phyloP scores from a whole-genome alignment of 1,284 basidiomycete genomes.

The Heterobasidion annosum region DNA sequence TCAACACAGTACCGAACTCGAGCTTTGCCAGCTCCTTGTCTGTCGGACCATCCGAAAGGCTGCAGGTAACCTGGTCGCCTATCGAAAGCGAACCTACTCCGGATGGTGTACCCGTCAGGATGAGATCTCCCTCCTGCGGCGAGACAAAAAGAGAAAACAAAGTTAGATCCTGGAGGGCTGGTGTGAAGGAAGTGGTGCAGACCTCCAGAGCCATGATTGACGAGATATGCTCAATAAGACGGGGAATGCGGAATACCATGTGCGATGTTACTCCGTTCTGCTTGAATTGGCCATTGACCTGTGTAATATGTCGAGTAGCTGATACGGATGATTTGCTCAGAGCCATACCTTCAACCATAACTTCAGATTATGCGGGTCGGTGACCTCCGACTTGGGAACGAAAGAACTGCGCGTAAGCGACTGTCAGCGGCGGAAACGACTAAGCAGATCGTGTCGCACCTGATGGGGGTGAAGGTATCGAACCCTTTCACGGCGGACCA shows the following conservation, averaged over 20 bases:
- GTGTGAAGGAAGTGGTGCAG: conserved; percentile 16
- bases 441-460: conserved; percentile 28
- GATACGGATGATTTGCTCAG: background rate
- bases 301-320: conserved; percentile 1
- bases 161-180: background rate
- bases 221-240: conserved; percentile 87
- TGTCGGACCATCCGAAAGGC: conserved; percentile 48
- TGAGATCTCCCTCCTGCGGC: conserved; percentile 74
- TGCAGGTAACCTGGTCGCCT: conserved; percentile 50
- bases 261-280: conserved; percentile 82
- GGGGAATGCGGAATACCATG: conserved; percentile 92
- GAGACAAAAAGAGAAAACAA: background rate
- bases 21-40: conserved; percentile 58
- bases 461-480: conserved; percentile 65
- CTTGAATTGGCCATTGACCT: conserved; percentile 79
- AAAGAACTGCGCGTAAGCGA: conserved; percentile 45
- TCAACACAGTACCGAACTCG: conserved; percentile 55
- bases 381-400: conserved; percentile 67
- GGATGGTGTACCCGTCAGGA: conserved; percentile 85
- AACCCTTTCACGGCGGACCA: conserved; percentile 85
- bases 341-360: conserved; percentile 59
- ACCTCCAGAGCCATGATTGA: conserved; percentile 95
- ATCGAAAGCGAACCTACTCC: conserved; percentile 78
- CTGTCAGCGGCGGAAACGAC: background rate
- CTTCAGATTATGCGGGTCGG: conserved; percentile 69